Evolutionary conservation across 1,139 yeast genomes (phyloP).

Genomic region (Protomyces inouyei): DNA sequence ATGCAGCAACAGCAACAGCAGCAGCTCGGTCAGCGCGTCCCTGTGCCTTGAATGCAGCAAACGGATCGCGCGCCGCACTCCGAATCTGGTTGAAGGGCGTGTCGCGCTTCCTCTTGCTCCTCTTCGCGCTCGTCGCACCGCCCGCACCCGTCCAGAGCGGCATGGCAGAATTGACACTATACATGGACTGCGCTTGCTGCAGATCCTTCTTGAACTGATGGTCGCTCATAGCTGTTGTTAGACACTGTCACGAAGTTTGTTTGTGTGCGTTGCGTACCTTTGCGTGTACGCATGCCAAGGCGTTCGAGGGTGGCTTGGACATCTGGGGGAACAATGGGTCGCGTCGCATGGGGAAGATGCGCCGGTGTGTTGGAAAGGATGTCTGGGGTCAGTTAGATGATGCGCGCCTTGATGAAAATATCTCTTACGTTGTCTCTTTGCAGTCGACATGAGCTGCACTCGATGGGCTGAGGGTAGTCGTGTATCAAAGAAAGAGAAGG

Average conservation of each 20-base stretch:
- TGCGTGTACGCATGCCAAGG: constrained; percentile 22
- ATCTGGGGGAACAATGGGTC: constrained; percentile 10
- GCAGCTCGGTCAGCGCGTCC: background rate
- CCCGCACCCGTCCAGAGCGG: background rate
- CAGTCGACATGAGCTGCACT: background rate
- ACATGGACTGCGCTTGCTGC: background rate
- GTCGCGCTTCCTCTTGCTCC: background rate
- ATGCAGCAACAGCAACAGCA: background rate
- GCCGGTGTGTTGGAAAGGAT: background rate
- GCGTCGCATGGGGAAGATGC: constrained; percentile 16
- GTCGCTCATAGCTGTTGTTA: background rate
- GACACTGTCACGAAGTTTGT: background rate
- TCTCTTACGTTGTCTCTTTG: background rate
- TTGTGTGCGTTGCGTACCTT: background rate
- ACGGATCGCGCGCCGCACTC: background rate
- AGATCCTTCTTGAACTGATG: background rate
- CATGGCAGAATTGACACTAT: background rate
- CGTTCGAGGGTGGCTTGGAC: constrained; percentile 13
- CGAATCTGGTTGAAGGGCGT: background rate
- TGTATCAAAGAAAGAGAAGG: no score
- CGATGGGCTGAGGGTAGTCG: no score
- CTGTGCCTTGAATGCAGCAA: background rate
- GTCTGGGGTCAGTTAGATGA: no score
- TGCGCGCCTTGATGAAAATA: no score
- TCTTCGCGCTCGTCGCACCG: background rate